Conservation (phyloP, 2,329 filamentous ascomycete species). For the Fusarium phyllophilum region DNA sequence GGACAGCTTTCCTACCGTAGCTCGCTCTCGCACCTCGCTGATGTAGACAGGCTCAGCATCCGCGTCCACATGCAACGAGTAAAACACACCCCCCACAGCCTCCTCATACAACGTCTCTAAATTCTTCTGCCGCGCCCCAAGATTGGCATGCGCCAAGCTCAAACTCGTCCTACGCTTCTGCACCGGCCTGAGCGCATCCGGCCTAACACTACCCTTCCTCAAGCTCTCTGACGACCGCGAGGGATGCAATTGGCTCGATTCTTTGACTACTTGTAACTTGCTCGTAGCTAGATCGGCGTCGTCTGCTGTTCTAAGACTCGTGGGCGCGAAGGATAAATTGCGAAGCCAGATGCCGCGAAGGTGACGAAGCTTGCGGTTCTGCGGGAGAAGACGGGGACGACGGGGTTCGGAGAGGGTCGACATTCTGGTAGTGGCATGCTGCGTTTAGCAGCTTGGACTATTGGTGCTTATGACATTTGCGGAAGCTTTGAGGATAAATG, state of each 20-base stretch:
- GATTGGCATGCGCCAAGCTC: conserved; percentile 58
- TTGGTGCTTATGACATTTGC: conserved; percentile 34
- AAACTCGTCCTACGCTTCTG: conserved; percentile 60
- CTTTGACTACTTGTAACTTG: conserved; percentile 67
- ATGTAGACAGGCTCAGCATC: conserved; percentile 84
- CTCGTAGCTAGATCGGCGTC: conserved; percentile 78
- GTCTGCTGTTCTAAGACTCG: conserved; percentile 76
- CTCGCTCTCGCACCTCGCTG: conserved; percentile 80
- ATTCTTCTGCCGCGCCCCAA: conserved; percentile 72
- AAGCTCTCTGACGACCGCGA: conserved; percentile 66
- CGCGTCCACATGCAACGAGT: conserved; percentile 78
- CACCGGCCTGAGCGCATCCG: conserved; percentile 52
- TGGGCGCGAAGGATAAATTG: conserved; percentile 77
- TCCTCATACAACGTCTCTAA: conserved; percentile 77
- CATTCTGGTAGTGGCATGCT: conserved; percentile 44
- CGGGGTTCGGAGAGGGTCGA: conserved; percentile 52
- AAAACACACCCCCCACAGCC: conserved; percentile 87
- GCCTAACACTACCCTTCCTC: conserved; percentile 46
- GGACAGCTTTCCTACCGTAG: conserved; percentile 64
- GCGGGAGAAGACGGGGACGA: conserved; percentile 65
- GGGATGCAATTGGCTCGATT: conserved; percentile 61
- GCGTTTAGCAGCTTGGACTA: conserved; percentile 25
- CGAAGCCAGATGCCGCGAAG: conserved; percentile 87
- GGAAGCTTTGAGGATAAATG: background rate
- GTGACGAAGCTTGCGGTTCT: conserved; percentile 91